Evolutionary conservation across 1,284 basidiomycete genomes (phyloP).

Genomic region (Dichomitus squalens): DNA sequence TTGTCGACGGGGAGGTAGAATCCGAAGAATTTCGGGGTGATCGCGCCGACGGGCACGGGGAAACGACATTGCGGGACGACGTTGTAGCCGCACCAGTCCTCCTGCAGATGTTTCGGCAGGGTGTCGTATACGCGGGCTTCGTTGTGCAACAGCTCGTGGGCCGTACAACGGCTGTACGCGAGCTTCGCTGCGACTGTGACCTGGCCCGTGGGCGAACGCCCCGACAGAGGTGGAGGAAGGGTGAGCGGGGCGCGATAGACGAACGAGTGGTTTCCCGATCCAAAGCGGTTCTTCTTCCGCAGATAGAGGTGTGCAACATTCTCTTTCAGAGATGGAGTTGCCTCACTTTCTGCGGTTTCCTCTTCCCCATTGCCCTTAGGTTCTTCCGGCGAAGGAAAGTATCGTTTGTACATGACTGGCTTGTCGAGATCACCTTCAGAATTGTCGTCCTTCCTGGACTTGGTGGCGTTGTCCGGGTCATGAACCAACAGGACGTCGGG

Average conservation of each 20-base stretch:
- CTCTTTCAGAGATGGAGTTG: too few species aligned
- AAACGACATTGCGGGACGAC: slow-evolving; percentile 41
- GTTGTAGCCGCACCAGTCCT: slow-evolving; percentile 52
- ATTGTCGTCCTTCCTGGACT: not conserved
- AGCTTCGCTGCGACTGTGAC: slow-evolving; percentile 40
- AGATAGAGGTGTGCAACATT: slow-evolving; percentile 31
- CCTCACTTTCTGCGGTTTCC: too few species aligned
- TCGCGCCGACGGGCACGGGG: slow-evolving; percentile 46
- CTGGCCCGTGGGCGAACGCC: slow-evolving; percentile 26
- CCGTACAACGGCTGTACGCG: slow-evolving; percentile 20
- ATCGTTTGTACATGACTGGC: slow-evolving; percentile 28
- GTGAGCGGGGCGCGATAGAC: slow-evolving; percentile 36
- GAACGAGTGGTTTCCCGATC: slow-evolving; percentile 36
- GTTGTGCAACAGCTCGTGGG: slow-evolving; percentile 32
- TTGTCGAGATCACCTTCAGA: not conserved
- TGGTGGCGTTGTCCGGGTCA: slow-evolving; percentile 24
- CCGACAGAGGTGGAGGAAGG: slow-evolving; percentile 34
- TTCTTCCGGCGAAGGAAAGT: slow-evolving; percentile 15
- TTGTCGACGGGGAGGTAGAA: slow-evolving; percentile 42
- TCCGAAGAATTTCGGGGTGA: slow-evolving; percentile 58
- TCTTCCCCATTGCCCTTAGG: too few species aligned
- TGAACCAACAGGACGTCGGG: slow-evolving; percentile 37
- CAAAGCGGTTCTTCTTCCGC: slow-evolving; percentile 32
- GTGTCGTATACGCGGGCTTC: slow-evolving; percentile 47
- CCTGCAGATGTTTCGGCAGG: slow-evolving; percentile 46